Percentiles rank a stretch among this genome's conserved stretches.
These are phyloP conservation scores for Nematocida ausubeli DNA, from an alignment of 371 early-diverging fungal species.

Conservation along the genomic window DNA sequence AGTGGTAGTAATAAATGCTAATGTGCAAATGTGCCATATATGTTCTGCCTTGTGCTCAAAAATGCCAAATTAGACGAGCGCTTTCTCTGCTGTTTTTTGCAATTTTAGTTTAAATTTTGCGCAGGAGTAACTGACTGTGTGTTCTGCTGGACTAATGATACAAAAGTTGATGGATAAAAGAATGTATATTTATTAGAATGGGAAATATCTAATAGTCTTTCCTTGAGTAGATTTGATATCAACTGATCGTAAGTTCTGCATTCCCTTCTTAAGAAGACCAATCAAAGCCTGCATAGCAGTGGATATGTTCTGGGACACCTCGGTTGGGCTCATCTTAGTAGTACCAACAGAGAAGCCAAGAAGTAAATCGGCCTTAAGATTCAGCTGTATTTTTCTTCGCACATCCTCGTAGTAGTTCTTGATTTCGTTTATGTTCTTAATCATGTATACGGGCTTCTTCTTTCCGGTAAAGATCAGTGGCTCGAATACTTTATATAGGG, in stretches of 20 bases:
- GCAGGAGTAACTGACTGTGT: no score
- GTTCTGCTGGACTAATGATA: no score
- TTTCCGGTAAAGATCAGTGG: constrained; percentile 86
- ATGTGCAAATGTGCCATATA: background rate
- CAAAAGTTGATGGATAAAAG: background rate
- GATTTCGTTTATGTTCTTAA: constrained; percentile 83
- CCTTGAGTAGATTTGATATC: constrained; percentile 95
- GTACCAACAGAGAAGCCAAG: constrained; percentile 93
- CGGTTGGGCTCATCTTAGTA: constrained; percentile 85
- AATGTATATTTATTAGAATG: constrained; percentile 28
- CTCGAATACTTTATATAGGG: constrained; percentile 92
- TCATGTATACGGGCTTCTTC: constrained; percentile 93
- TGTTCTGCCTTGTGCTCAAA: no score
- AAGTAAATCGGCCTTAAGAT: constrained; percentile 94
- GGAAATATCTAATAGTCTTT: constrained; percentile 71
- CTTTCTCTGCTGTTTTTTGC: background rate
- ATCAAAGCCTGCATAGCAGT: constrained; percentile 91
- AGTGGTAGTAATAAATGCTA: constrained; percentile 31
- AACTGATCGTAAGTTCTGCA: constrained; percentile 95
- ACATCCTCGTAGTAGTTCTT: constrained; percentile 82
- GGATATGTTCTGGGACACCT: constrained; percentile 90
- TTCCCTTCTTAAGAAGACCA: constrained; percentile 93
- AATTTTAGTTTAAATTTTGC: no score
- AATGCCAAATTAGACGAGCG: no score
- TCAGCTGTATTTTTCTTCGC: constrained; percentile 95